Evolutionary conservation across 2,329 filamentous ascomycete species (phyloP).

Genomic region (Cladosporium colombiae): DNA sequence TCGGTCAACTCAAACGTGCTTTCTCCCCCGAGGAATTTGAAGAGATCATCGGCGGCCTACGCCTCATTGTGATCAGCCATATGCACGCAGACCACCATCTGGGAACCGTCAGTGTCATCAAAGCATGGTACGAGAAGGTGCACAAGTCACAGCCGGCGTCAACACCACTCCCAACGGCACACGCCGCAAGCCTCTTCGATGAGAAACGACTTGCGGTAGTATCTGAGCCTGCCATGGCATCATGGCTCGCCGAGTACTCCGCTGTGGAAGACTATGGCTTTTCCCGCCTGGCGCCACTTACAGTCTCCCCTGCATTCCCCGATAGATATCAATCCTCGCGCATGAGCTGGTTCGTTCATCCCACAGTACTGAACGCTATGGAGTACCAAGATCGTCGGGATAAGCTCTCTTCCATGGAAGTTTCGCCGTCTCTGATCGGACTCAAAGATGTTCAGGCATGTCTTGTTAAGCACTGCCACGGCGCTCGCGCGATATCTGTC

Average conservation of each 20-base stretch:
- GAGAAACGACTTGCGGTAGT: conserved; percentile 59
- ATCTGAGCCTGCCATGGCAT: conserved; percentile 69
- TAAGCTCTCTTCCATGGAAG: conserved; percentile 23
- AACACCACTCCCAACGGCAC: conserved; percentile 4
- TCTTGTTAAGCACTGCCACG: conserved; percentile 75
- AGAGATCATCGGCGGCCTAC: conserved; percentile 75
- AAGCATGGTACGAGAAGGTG: conserved; percentile 70
- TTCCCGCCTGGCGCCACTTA: conserved; percentile 56
- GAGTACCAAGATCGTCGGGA: conserved; percentile 31
- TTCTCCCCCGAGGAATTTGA: conserved; percentile 66
- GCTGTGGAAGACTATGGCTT: conserved; percentile 76
- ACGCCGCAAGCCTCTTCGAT: conserved; percentile 1
- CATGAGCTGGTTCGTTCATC: conserved; percentile 39
- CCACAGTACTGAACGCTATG: conserved; percentile 27
- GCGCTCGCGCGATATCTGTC: conserved; percentile 73
- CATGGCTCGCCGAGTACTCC: conserved; percentile 78
- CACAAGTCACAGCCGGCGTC: conserved; percentile 42
- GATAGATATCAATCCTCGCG: conserved; percentile 27
- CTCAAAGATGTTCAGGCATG: conserved; percentile 68
- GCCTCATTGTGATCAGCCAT: conserved; percentile 89
- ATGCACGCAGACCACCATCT: conserved; percentile 96
- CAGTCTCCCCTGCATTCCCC: conserved; percentile 38
- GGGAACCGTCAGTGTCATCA: conserved; percentile 77
- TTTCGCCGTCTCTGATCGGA: conserved; percentile 53
- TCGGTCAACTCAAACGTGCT: conserved; percentile 80